These are phyloP conservation scores for Coemansia sp. DNA, from an alignment of 192 early-diverging fungal species.

Conservation along the genomic window DNA sequence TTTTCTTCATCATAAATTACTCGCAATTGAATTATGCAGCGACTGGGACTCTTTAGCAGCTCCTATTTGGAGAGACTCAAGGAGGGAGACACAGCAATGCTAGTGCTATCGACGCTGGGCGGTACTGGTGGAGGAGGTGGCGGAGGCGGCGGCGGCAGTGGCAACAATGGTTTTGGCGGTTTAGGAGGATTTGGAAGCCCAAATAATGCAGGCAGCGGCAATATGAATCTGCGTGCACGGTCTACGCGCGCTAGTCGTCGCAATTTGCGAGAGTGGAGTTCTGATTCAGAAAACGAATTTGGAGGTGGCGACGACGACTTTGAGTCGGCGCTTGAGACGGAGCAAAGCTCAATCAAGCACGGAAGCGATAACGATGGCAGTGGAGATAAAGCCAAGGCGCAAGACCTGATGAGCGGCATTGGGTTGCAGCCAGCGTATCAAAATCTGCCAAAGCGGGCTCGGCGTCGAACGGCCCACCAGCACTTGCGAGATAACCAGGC, in stretches of 20 bases:
- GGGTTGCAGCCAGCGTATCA: conserved; percentile 41
- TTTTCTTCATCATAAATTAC: neutral
- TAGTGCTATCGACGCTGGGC: conserved; percentile 42
- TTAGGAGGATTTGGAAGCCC: conserved; percentile 7
- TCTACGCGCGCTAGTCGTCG: conserved; percentile 48
- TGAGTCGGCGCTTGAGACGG: conserved; percentile 49
- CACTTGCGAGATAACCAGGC: conserved; percentile 54
- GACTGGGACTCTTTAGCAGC: conserved; percentile 38
- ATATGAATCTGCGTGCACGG: conserved; percentile 41
- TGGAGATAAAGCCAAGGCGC: conserved; percentile 23
- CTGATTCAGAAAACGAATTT: conserved; percentile 52
- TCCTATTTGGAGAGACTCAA: conserved; percentile 52
- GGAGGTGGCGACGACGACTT: conserved; percentile 35
- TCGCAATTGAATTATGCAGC: conserved; percentile 5
- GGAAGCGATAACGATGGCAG: conserved; percentile 42
- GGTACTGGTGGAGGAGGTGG: conserved; percentile 11
- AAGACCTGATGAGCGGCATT: conserved; percentile 49
- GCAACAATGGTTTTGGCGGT: neutral
- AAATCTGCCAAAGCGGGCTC: conserved; percentile 32
- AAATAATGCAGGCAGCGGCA: conserved; percentile 12
- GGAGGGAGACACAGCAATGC: conserved; percentile 53
- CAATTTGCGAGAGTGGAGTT: conserved; percentile 56
- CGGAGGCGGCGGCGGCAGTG: conserved; percentile 4
- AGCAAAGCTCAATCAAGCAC: conserved; percentile 41
- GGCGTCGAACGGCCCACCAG: conserved; percentile 53